Evolutionary conservation across 23 red algal species (phyloP), one percentile per base, ranked within the genome.

Genomic region (Gracilaria gracilis): DNA sequence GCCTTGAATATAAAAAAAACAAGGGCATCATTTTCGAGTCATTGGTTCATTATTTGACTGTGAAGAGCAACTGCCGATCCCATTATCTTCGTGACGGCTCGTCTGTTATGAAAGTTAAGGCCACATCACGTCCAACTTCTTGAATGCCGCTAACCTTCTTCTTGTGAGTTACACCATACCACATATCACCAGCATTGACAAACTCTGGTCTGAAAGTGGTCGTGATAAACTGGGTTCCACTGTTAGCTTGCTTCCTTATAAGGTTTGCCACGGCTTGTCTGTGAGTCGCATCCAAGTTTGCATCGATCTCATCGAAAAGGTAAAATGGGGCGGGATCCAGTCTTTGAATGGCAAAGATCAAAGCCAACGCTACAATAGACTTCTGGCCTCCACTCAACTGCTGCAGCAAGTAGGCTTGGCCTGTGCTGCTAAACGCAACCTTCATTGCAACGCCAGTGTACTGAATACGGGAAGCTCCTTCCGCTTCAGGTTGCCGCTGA

Each of bases 261-360:
- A 96, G 38, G 36, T 88, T 87, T 7, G 94, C 95, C 20, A 99
- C 94, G 27, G 93, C 83, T 33, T 94, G 85, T 13, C 97, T 94
- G 57, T 91, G 90, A 6, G 97, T 86, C 27, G 97, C 89, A 84
- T 99, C 97, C 39, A 99, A 66, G 38, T 94, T 96, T 17, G 97
- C 97, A 71, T 99, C 97, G 35, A 99, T 96, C 61, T 99, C 97
- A 72, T 99, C 97, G 88, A 99, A 99, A 31, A 99, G 87, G 42
- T 96, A 96, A 74, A 99, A 99, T 28, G 97, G 97, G 24, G 97
- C 97, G 12, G 97, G 97, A 82, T 99, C 97, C 34, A 99, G 71
- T 62, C 94, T 59, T 82, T 99, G 97, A 84, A 99, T 99, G 33
- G 97, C 94, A 72, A 99, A 95, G 38, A 99, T 95, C 29, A 99